Evolutionary conservation across 1,284 basidiomycete genomes (phyloP).

Genomic region (Sanguinoderma infundibulare): DNA sequence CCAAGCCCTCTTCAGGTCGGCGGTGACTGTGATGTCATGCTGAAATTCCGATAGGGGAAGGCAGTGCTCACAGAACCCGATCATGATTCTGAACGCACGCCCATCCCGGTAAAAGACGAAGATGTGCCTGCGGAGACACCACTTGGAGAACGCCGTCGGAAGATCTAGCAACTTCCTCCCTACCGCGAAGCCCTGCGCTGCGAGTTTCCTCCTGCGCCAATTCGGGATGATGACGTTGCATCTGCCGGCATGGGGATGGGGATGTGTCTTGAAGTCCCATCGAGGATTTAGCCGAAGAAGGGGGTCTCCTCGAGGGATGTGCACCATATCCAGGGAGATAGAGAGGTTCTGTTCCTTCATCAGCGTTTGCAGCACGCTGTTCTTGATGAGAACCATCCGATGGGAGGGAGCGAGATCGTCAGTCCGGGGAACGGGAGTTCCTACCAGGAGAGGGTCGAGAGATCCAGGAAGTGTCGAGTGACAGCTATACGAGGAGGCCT

Average conservation of each 20-base stretch:
- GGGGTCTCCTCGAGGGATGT: background rate
- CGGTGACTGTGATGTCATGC: background rate
- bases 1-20: background rate
- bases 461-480: no score
- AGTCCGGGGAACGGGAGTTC: no score
- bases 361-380: no score
- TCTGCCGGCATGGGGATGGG: background rate
- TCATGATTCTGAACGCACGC: background rate
- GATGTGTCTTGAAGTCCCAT: background rate
- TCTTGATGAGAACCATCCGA: no score
- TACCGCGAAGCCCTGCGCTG: background rate
- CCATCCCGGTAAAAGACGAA: background rate
- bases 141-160: background rate
- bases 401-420: no score
- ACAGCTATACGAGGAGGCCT: no score
- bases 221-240: constrained; percentile 1
- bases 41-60: no score
- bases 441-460: no score
- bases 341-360: no score
- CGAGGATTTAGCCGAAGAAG: background rate
- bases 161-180: background rate
- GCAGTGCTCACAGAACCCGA: constrained; percentile 4
- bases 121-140: background rate
- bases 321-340: no score
- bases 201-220: background rate